Evolutionary conservation across 257 asterid genomes (phyloP).

Genomic region (Scutellaria baicalensis): DNA sequence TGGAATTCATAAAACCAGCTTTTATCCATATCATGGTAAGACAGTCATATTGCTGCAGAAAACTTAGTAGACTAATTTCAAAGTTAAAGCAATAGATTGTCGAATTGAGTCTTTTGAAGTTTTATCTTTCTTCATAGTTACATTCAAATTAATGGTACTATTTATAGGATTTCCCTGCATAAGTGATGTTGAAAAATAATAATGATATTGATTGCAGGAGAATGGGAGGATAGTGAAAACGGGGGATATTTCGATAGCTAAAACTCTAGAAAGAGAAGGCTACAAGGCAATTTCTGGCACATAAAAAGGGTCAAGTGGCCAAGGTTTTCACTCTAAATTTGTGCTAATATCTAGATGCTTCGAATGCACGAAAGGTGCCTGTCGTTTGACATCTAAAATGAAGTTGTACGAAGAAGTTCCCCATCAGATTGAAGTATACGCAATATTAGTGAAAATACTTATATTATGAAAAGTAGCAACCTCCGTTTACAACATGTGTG

Average conservation of each 20-base stretch:
- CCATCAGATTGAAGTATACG: too few species aligned
- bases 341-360: too few species aligned
- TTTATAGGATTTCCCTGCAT: neutral
- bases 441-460: too few species aligned
- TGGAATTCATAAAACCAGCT: slow-evolving; percentile 81
- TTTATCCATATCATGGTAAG: slow-evolving; percentile 91
- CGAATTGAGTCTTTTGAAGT: neutral
- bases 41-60: slow-evolving; percentile 1
- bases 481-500: too few species aligned
- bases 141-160: neutral
- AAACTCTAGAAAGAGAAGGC: slow-evolving; percentile 70
- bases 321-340: neutral
- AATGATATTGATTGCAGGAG: slow-evolving; percentile 42
- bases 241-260: slow-evolving; percentile 75
- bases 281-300: slow-evolving; percentile 60
- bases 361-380: too few species aligned
- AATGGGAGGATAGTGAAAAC: slow-evolving; percentile 83
- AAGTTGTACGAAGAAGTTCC: too few species aligned
- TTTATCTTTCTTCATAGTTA: neutral
- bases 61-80: neutral
- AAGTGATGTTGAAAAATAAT: neutral
- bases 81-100: neutral
- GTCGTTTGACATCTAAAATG: too few species aligned
- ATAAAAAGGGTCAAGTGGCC: slow-evolving; percentile 2
- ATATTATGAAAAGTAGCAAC: too few species aligned